These are phyloP conservation scores for Mycocentrospora acerina DNA, from an alignment of 2,329 filamentous ascomycete species.

Conservation along the genomic window DNA sequence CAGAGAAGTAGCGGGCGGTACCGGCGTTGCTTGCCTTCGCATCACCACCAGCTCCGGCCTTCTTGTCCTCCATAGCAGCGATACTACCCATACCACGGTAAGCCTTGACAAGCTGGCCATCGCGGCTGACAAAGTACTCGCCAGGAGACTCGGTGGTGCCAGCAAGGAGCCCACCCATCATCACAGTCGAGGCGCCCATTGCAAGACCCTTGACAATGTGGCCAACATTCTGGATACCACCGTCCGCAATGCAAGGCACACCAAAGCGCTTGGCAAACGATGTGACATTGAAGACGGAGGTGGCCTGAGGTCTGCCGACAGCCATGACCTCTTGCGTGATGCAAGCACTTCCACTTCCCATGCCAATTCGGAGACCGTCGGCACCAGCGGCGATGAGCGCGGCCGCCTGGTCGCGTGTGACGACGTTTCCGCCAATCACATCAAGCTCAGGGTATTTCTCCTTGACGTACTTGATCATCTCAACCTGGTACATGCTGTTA, in stretches of 20 bases:
- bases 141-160: constrained; percentile 97
- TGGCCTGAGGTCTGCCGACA: constrained; percentile 92
- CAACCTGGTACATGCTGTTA: constrained; percentile 97
- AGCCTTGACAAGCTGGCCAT: constrained; percentile 97
- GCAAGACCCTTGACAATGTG: constrained; percentile 99
- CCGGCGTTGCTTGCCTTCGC: constrained; percentile 79
- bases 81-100: constrained; percentile 99
- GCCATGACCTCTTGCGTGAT: constrained; percentile 99
- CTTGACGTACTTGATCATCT: constrained; percentile 98
- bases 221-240: constrained; percentile 96
- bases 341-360: constrained; percentile 97
- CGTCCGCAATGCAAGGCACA: constrained; percentile 96
- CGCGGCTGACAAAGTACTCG: constrained; percentile 91
- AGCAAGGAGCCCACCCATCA: constrained; percentile 98
- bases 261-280: constrained; percentile 89
- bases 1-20: constrained; percentile 97
- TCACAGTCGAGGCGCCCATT: constrained; percentile 90
- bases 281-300: constrained; percentile 86
- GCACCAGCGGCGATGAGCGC: constrained; percentile 88
- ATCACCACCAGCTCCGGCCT: constrained; percentile 74
- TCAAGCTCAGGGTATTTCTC: constrained; percentile 80
- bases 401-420: constrained; percentile 95
- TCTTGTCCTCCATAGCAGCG: constrained; percentile 99
- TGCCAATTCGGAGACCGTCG: constrained; percentile 95
- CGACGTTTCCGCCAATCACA: constrained; percentile 97